These are phyloP conservation scores for Fusarium setosum DNA, from an alignment of 2,329 filamentous ascomycete species.

Conservation along the genomic window DNA sequence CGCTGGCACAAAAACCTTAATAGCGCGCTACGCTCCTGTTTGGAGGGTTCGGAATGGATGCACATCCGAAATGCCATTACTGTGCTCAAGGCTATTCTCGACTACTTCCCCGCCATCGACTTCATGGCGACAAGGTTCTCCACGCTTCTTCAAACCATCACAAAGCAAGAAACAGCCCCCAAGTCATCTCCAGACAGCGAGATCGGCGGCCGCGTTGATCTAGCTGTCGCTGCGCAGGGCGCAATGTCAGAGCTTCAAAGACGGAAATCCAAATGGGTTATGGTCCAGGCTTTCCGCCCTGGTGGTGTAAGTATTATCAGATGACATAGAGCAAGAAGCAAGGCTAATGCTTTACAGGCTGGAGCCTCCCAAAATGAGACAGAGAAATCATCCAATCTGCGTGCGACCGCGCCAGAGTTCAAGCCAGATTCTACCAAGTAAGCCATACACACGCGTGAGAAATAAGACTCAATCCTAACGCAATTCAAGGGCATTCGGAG, in stretches of 20 bases:
- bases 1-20: slow-evolving; percentile 91
- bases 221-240: slow-evolving; percentile 79
- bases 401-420: slow-evolving; percentile 72
- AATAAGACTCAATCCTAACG: slow-evolving; percentile 18
- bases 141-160: slow-evolving; percentile 73
- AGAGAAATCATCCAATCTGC: slow-evolving; percentile 58
- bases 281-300: slow-evolving; percentile 78
- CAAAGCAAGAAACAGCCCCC: slow-evolving; percentile 67
- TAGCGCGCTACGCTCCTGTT: slow-evolving; percentile 81
- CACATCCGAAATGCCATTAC: slow-evolving; percentile 97
- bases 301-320: slow-evolving; percentile 63
- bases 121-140: slow-evolving; percentile 82
- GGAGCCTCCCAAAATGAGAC: slow-evolving; percentile 43
- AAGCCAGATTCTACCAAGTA: slow-evolving; percentile 63
- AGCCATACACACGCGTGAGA: background rate
- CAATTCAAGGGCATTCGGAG: slow-evolving; percentile 12
- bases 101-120: slow-evolving; percentile 88
- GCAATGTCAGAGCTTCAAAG: slow-evolving; percentile 77
- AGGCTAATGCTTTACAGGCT: slow-evolving; percentile 42
- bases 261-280: slow-evolving; percentile 75
- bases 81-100: slow-evolving; percentile 82
- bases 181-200: slow-evolving; percentile 61
- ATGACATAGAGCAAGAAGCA: background rate
- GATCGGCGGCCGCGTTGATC: slow-evolving; percentile 74
- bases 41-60: slow-evolving; percentile 92